phyloP scores from a whole-genome alignment of 306 rosid genomes.

The Begonia fuchsioides region DNA sequence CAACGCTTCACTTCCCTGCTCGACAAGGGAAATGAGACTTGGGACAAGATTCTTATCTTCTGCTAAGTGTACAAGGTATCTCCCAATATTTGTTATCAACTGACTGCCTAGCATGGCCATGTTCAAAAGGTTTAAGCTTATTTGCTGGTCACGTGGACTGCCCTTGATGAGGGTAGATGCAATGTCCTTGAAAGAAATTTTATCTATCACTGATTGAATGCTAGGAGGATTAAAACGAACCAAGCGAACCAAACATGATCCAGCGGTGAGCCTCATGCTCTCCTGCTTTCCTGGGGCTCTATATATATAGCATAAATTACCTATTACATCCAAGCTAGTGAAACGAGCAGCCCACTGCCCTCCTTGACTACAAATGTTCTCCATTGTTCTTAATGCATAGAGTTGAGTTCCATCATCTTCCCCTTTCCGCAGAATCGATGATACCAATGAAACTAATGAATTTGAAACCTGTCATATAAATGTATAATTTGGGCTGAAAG shows the following conservation, averaged over 20 bases:
- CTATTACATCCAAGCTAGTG: conserved; percentile 64
- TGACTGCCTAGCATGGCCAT: conserved; percentile 85
- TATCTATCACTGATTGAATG: conserved; percentile 59
- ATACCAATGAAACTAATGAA: conserved; percentile 62
- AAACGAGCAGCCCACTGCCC: conserved; percentile 82
- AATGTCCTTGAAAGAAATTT: conserved; percentile 67
- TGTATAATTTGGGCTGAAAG: conserved; percentile 2
- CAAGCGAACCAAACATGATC: conserved; percentile 91
- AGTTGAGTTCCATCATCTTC: conserved; percentile 90
- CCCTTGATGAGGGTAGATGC: conserved; percentile 74
- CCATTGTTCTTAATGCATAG: conserved; percentile 85
- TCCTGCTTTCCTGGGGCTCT: conserved; percentile 88
- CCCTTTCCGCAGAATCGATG: conserved; percentile 79
- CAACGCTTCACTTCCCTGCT: conserved; percentile 85
- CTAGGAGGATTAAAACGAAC: conserved; percentile 72
- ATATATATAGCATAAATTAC: conserved; percentile 69
- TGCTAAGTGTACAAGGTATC: conserved; percentile 49
- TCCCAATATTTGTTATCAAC: conserved; percentile 50
- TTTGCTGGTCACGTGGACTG: conserved; percentile 83
- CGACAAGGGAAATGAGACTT: conserved; percentile 56
- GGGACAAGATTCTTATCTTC: conserved; percentile 87
- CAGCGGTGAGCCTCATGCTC: conserved; percentile 93
- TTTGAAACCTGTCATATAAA: conserved; percentile 55
- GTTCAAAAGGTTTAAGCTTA: conserved; percentile 82
- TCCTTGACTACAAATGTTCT: conserved; percentile 88